Evolutionary conservation across 805 yeast genomes (phyloP), one percentile per base, ranked within the genome.

Genomic region (Zygotorulaspora sp.): DNA sequence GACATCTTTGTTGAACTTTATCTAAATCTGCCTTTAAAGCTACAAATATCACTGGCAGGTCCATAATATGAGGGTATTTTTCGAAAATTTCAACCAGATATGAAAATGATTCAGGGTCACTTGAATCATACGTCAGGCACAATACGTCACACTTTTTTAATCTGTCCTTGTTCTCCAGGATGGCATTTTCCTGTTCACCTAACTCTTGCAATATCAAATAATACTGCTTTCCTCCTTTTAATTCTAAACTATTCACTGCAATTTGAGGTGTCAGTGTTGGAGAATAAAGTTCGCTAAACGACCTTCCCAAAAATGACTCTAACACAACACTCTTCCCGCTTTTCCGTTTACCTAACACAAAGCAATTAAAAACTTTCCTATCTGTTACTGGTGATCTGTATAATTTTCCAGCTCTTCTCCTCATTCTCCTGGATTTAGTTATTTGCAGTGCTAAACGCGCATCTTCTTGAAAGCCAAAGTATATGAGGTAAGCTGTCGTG

Each of bases 1-100:
- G 84, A 25, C 82, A 78, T 24, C 98, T 62, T 54, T 92, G 99
- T 54, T 90, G 97, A 57, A 89, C 97, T 49, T 94, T 79, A 59
- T 92, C 99, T 24, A 87, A 67, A 61, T 92, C 99, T 0, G 98
- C 97, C 55, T 92, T 92, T 23, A 89, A 66, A 0, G 96, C 98
- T 1, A 89, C 97, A 53, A 81, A 85, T 0, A 92, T 79, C 3
- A 82, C 74, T 0, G 99, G 99, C 2, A 92, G 63, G 36, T 73
- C 72, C 48, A 80, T 75, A 13, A 81, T 62, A 21, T 68, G 65
- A 2, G 78, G 74, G 52, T 82, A 78, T 45, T 67, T 71, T 20
- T 71, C 66, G 10, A 88, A 65, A n/a, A 89, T 58, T 13, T 83
- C 83, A 18, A 83, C 81, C 36, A 89, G 64, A 55, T 84, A 78